These are phyloP conservation scores for Candida multigemmis DNA, from an alignment of 805 yeast species.

Conservation along the genomic window DNA sequence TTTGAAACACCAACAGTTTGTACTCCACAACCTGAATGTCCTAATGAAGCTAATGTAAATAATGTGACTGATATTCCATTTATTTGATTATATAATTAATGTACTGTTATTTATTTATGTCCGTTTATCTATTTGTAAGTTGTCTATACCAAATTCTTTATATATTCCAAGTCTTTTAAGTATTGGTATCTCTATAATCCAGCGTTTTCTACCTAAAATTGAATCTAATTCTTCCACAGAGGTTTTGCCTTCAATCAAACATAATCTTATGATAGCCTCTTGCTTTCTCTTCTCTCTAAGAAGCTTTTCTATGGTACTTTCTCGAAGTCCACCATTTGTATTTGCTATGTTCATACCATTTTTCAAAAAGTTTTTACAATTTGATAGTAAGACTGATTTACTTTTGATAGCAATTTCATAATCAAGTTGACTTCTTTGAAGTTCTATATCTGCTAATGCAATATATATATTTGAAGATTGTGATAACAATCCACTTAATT, in stretches of 20 bases:
- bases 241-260: slow-evolving; percentile 34
- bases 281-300: slow-evolving; percentile 30
- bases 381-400: slow-evolving; percentile 20
- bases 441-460: slow-evolving; percentile 45
- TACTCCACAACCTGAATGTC: slow-evolving; percentile 12
- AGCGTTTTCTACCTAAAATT: slow-evolving; percentile 19
- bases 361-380: slow-evolving; percentile 34
- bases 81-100: slow-evolving; percentile 1
- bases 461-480: slow-evolving; percentile 35
- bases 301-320: slow-evolving; percentile 33
- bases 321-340: slow-evolving; percentile 43
- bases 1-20: slow-evolving; percentile 17
- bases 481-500: slow-evolving; percentile 16
- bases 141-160: slow-evolving; percentile 9
- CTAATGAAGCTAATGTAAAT: slow-evolving; percentile 11
- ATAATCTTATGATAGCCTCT: slow-evolving; percentile 38
- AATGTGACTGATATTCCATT: slow-evolving; percentile 23
- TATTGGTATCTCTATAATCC: slow-evolving; percentile 22
- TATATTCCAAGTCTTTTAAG: no score
- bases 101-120: not conserved
- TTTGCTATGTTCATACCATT: slow-evolving; percentile 38
- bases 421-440: slow-evolving; percentile 34
- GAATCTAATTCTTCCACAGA: slow-evolving; percentile 16
- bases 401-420: slow-evolving; percentile 20
- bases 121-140: no score